phyloP scores from a whole-genome alignment of 169 alveolate genomes.

The Hammondia hammondi region DNA sequence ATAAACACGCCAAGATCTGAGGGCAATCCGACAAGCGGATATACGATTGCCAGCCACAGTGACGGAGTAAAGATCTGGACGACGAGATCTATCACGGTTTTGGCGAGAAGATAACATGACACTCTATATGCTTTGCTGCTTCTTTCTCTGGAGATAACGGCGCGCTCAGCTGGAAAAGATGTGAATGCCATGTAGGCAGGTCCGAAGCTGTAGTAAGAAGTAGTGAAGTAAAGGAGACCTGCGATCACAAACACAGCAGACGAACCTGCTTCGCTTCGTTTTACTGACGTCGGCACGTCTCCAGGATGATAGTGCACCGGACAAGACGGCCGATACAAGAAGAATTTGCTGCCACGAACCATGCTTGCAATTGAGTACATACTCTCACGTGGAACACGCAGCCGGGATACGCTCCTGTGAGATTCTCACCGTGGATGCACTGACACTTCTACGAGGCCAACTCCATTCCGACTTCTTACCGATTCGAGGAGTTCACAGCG shows the following conservation, averaged over 20 bases:
- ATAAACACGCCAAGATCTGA: neutral
- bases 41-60: conserved; percentile 19
- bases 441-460: too few species aligned
- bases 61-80: conserved; percentile 41
- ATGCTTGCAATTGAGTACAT: too few species aligned
- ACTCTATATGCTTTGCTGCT: conserved; percentile 68
- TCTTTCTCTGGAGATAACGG: conserved; percentile 71
- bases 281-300: too few species aligned
- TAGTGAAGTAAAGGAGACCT: conserved; percentile 64
- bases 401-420: too few species aligned
- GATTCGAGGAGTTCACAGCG: too few species aligned
- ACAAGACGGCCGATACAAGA: too few species aligned
- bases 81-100: conserved; percentile 63
- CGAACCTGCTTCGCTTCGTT: neutral
- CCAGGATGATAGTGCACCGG: too few species aligned
- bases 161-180: conserved; percentile 73
- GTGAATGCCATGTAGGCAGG: conserved; percentile 71
- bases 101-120: conserved; percentile 70
- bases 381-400: too few species aligned
- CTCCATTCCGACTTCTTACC: too few species aligned
- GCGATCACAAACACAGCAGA: neutral
- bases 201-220: conserved; percentile 60
- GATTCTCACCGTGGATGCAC: too few species aligned
- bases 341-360: too few species aligned
- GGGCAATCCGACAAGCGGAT: conserved; percentile 48